Percentiles rank a stretch among this genome's conserved stretches.
These are phyloP conservation scores for Suillus occidentalis DNA, from an alignment of 768 basidiomycete genomes.

Conservation along the genomic window DNA sequence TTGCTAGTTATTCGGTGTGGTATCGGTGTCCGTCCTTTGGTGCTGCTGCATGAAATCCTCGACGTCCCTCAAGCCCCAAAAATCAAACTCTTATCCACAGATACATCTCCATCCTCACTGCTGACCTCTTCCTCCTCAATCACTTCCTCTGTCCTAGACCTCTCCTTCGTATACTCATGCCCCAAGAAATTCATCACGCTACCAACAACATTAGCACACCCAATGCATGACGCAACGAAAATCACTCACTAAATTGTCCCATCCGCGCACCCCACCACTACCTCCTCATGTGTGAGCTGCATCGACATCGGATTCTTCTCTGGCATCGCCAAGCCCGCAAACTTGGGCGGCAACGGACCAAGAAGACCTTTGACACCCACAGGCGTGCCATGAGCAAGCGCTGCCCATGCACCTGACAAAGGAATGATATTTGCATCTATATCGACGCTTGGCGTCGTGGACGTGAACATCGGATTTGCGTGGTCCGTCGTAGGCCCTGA, in stretches of 20 bases:
- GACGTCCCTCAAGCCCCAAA: neutral
- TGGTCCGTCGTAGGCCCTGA: slow-evolving; percentile 11
- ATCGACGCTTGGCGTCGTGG: slow-evolving; percentile 47
- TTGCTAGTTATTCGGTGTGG: neutral
- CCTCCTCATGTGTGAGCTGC: slow-evolving; percentile 88
- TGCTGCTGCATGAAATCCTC: neutral
- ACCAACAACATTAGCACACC: slow-evolving; percentile 15
- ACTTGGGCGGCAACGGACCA: slow-evolving; percentile 65
- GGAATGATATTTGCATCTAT: slow-evolving; percentile 66
- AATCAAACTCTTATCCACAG: neutral
- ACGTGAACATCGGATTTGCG: slow-evolving; percentile 14
- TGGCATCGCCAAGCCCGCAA: slow-evolving; percentile 77
- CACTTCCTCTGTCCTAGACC: slow-evolving; percentile 1
- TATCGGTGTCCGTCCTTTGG: neutral
- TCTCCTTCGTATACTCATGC: slow-evolving; percentile 48
- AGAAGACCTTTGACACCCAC: slow-evolving; percentile 56
- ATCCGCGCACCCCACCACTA: slow-evolving; percentile 86
- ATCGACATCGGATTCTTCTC: slow-evolving; percentile 96
- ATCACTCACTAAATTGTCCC: slow-evolving; percentile 83
- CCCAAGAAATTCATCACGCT: slow-evolving; percentile 67
- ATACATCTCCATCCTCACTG: neutral
- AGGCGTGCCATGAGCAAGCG: slow-evolving; percentile 47
- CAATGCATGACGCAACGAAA: slow-evolving; percentile 4
- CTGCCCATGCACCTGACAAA: slow-evolving; percentile 74
- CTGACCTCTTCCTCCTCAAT: neutral